Percentiles rank a stretch among this genome's conserved stretches.
Conservation (phyloP, 1,284 basidiomycete species). For the Entoloma clypeatum region DNA sequence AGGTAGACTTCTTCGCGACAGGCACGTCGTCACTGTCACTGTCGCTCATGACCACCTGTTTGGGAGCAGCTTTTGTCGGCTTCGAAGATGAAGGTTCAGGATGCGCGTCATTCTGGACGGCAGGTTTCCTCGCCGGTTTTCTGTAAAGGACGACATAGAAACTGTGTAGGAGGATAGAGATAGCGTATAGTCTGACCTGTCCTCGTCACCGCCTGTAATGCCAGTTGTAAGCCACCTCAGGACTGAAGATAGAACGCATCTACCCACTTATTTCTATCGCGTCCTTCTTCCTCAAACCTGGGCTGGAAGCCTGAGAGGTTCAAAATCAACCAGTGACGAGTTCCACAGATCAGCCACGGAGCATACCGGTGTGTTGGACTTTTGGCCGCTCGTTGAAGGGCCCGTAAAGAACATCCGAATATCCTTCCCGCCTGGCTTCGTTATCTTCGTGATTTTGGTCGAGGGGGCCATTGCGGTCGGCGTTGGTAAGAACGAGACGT, state of each 20-base stretch:
- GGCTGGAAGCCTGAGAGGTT: constrained; percentile 12
- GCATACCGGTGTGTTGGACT: background rate
- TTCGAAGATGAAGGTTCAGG: constrained; percentile 1
- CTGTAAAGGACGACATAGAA: constrained; percentile 1
- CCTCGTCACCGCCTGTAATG: constrained; percentile 19
- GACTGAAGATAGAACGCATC: background rate
- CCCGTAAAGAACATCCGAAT: constrained; percentile 44
- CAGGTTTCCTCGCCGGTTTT: constrained; percentile 4
- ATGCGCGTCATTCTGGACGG: background rate
- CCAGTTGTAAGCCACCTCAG: background rate
- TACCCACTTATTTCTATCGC: constrained; percentile 31
- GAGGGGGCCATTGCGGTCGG: constrained; percentile 21
- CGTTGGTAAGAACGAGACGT: constrained; percentile 6
- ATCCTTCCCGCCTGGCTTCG: constrained; percentile 35
- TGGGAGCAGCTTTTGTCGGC: background rate
- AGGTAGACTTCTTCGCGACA: constrained; percentile 13
- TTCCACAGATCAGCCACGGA: background rate
- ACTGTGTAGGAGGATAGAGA: background rate
- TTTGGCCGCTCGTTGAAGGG: constrained; percentile 14
- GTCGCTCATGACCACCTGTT: constrained; percentile 9
- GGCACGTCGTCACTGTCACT: constrained; percentile 12
- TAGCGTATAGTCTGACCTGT: constrained; percentile 6
- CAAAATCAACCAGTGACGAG: constrained; percentile 3
- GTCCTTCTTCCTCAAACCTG: constrained; percentile 22
- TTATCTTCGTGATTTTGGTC: constrained; percentile 20